A percentile compares a stretch with the other conserved stretches of the same genome.
Conservation (phyloP, 345 rosid species). For the Gossypium australe region DNA sequence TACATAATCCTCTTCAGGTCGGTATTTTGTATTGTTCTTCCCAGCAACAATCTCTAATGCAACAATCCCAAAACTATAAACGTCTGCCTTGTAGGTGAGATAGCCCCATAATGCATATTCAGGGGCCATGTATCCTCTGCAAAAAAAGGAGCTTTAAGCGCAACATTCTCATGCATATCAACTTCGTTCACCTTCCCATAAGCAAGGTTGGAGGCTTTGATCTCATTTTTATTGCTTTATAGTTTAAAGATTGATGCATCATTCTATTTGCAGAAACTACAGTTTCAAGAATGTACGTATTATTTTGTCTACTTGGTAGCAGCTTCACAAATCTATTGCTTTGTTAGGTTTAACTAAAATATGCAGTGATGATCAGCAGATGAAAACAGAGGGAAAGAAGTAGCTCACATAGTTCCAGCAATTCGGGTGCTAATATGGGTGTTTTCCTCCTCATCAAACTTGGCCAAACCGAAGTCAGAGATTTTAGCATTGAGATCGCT, state of each 20-base stretch:
- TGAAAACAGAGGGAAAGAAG: not conserved
- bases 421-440: slow-evolving; percentile 65
- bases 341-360: not conserved
- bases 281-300: not conserved
- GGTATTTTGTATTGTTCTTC: slow-evolving; percentile 35
- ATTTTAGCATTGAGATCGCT: slow-evolving; percentile 47
- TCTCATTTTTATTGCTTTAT: not conserved
- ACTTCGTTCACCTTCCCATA: not conserved
- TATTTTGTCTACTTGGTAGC: not conserved
- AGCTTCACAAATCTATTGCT: not conserved
- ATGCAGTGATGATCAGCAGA: not conserved
- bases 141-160: not conserved
- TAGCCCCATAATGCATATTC: slow-evolving; percentile 65
- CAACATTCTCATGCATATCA: not conserved
- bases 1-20: slow-evolving; percentile 29
- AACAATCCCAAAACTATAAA: slow-evolving; percentile 57
- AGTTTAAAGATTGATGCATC: not conserved
- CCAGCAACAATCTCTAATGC: slow-evolving; percentile 53
- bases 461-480: slow-evolving; percentile 71
- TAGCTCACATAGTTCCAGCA: slow-evolving; percentile 59
- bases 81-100: slow-evolving; percentile 54
- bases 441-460: slow-evolving; percentile 58
- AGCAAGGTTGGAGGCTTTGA: not conserved
- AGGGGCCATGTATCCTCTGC: slow-evolving; percentile 59
- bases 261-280: not conserved